Evolutionary conservation across 129 eudicot genomes (phyloP).

Genomic region (Kitagawia praeruptora): DNA sequence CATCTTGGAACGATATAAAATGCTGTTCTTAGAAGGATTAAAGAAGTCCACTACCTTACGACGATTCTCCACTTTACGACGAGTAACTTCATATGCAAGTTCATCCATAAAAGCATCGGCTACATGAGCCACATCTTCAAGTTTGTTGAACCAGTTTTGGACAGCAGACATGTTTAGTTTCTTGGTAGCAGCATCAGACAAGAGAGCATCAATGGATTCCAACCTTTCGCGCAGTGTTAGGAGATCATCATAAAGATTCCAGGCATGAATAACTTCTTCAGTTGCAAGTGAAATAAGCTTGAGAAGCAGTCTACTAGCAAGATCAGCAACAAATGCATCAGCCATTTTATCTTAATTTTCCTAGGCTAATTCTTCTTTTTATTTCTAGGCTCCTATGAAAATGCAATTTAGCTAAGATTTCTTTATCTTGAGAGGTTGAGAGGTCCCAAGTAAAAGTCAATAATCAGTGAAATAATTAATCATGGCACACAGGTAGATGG

Average conservation of each 20-base stretch:
- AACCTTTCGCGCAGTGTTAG: neutral
- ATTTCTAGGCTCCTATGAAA: neutral
- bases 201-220: slow-evolving; percentile 1
- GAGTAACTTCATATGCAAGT: slow-evolving; percentile 6
- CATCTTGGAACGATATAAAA: neutral
- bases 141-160: neutral
- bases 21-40: neutral
- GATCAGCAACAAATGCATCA: neutral
- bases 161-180: neutral
- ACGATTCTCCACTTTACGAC: neutral
- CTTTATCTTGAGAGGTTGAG: neutral
- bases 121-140: neutral
- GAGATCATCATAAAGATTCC: neutral
- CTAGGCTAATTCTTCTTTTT: no score
- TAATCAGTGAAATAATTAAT: no score
- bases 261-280: neutral
- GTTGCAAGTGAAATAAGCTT: neutral
- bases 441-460: neutral
- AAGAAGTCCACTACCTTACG: neutral
- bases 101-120: slow-evolving; percentile 3
- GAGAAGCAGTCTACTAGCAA: neutral
- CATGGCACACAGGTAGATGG: no score
- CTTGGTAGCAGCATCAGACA: neutral
- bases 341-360: neutral
- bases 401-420: neutral